phyloP scores from a whole-genome alignment of 73 alveolate genomes.

The Durusdinium trenchii region DNA sequence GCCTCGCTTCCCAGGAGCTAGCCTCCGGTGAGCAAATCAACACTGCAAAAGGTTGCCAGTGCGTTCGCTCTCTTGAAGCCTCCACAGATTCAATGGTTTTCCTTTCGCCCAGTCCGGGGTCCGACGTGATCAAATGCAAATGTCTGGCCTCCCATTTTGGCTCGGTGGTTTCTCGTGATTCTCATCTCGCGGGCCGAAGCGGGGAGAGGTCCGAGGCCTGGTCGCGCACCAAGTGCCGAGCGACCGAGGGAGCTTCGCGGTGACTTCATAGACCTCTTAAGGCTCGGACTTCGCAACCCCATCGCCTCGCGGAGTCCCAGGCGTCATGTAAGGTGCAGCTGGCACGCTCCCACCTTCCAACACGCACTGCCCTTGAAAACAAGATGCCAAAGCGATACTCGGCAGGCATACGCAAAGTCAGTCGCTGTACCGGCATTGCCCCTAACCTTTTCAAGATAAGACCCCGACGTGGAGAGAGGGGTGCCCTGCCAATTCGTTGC shows the following conservation, averaged over 20 bases:
- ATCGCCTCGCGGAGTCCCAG: conserved; percentile 23
- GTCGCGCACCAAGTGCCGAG: not conserved
- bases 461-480: conserved; percentile 53
- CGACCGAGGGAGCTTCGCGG: not conserved
- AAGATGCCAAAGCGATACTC: not conserved
- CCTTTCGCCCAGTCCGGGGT: too few species aligned
- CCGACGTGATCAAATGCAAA: too few species aligned
- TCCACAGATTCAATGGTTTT: too few species aligned
- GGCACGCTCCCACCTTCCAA: conserved; percentile 76
- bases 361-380: not conserved
- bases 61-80: too few species aligned
- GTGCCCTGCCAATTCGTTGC: too few species aligned
- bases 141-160: conserved; percentile 18
- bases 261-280: too few species aligned
- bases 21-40: not conserved
- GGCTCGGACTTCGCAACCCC: too few species aligned
- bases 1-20: conserved; percentile 52
- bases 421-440: not conserved
- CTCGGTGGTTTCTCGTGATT: conserved; percentile 57
- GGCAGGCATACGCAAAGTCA: not conserved
- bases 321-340: conserved; percentile 67
- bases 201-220: conserved; percentile 79
- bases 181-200: conserved; percentile 78
- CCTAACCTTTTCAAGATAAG: not conserved
- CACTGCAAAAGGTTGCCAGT: not conserved